phyloP scores from a whole-genome alignment of 2,329 filamentous ascomycete genomes.

The Mollisia scopiformis region DNA sequence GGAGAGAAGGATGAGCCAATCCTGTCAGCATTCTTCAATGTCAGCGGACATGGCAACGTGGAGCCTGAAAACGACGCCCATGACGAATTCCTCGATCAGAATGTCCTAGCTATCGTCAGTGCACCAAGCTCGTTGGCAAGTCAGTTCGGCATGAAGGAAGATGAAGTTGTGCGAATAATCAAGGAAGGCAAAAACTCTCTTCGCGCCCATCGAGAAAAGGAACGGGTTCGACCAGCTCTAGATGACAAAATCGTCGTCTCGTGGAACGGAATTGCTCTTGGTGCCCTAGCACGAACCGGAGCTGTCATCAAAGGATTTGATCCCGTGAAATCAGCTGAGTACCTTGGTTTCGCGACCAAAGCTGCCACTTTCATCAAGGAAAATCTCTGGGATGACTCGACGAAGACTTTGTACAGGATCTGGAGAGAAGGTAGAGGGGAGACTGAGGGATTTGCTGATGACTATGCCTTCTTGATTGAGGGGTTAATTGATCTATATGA shows the following conservation, averaged over 20 bases:
- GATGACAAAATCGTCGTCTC: constrained; percentile 88
- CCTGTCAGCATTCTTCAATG: constrained; percentile 82
- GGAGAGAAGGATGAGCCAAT: constrained; percentile 69
- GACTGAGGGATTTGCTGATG: constrained; percentile 81
- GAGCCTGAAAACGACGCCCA: constrained; percentile 81
- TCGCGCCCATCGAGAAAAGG: constrained; percentile 69
- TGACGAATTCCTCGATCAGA: constrained; percentile 94
- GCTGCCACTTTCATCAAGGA: constrained; percentile 74
- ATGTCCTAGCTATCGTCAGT: constrained; percentile 76
- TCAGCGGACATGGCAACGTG: constrained; percentile 84
- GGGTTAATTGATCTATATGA: constrained; percentile 86
- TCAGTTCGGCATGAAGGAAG: constrained; percentile 72
- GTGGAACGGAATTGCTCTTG: constrained; percentile 89
- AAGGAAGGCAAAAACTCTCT: constrained; percentile 69
- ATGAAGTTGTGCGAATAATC: constrained; percentile 70
- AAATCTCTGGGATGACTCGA: constrained; percentile 70
- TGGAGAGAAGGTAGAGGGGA: constrained; percentile 69
- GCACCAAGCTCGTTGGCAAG: constrained; percentile 71
- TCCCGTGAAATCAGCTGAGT: constrained; percentile 59
- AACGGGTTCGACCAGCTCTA: constrained; percentile 74
- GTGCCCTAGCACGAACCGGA: constrained; percentile 77
- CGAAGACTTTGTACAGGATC: constrained; percentile 70
- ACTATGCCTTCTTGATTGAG: constrained; percentile 87
- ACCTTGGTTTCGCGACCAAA: constrained; percentile 65
- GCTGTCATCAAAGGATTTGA: constrained; percentile 66